These are phyloP conservation scores for Bonia amplexicaulis DNA, from an alignment of 176 grass and related monocot species.

Conservation along the genomic window DNA sequence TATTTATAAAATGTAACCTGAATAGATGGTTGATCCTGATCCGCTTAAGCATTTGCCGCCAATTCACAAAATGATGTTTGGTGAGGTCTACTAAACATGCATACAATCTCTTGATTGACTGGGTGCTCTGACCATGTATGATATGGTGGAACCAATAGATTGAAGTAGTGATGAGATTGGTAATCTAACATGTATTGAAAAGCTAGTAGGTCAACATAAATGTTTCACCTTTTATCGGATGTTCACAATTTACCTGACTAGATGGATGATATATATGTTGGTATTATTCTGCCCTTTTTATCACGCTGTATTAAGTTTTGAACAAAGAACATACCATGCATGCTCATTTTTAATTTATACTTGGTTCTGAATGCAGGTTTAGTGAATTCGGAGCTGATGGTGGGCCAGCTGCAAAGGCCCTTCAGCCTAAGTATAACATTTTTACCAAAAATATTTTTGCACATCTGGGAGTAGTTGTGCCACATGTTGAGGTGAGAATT, in stretches of 20 bases:
- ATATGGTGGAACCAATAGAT: neutral
- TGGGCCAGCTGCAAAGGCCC: conserved; percentile 75
- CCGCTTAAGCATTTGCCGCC: neutral
- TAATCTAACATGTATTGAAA: neutral
- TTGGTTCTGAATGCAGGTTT: conserved; percentile 41
- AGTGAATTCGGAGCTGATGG: conserved; percentile 82
- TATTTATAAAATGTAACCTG: neutral
- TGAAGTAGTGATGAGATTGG: neutral
- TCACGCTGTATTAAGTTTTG: neutral
- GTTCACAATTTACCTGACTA: neutral
- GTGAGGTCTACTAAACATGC: neutral
- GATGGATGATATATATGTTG: neutral
- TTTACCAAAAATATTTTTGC: conserved; percentile 60
- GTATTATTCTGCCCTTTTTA: neutral
- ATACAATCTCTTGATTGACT: neutral
- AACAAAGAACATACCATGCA: neutral
- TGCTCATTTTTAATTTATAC: neutral
- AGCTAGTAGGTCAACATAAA: neutral
- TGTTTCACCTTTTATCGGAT: neutral
- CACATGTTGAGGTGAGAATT: conserved; percentile 62
- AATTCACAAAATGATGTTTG: neutral
- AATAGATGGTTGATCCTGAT: neutral
- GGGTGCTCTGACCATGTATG: neutral
- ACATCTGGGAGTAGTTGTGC: conserved; percentile 58
- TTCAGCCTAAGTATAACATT: conserved; percentile 60